Percentiles rank a stretch among this genome's conserved stretches.
phyloP scores from a whole-genome alignment of 331 rosid genomes.

The Stylosanthes scabra region DNA sequence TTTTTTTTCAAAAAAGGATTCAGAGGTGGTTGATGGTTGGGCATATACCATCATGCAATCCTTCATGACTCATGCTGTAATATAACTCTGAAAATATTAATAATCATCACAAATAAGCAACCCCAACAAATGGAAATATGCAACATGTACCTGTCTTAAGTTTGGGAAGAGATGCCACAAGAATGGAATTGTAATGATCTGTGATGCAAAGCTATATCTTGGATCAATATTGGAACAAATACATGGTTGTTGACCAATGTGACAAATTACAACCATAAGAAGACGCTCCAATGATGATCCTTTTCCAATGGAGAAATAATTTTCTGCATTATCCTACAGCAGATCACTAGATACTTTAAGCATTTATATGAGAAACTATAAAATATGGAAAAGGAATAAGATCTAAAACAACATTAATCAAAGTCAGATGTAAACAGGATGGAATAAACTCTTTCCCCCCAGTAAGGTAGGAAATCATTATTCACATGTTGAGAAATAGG shows the following conservation, averaged over 20 bases:
- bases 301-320: slow-evolving; percentile 42
- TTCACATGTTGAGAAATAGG: background rate
- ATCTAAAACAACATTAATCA: slow-evolving; percentile 8
- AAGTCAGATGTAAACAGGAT: slow-evolving; percentile 9
- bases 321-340: slow-evolving; percentile 61
- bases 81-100: slow-evolving; percentile 8
- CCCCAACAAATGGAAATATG: slow-evolving; percentile 31
- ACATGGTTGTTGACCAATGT: slow-evolving; percentile 81
- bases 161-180: slow-evolving; percentile 83
- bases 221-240: slow-evolving; percentile 65
- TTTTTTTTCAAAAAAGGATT: too few species aligned
- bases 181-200: slow-evolving; percentile 92
- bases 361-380: slow-evolving; percentile 6
- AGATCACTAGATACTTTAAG: slow-evolving; percentile 39
- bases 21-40: too few species aligned
- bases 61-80: background rate
- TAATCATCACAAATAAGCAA: slow-evolving; percentile 12
- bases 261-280: slow-evolving; percentile 67
- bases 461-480: background rate
- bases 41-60: too few species aligned
- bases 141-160: slow-evolving; percentile 72
- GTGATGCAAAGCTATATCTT: slow-evolving; percentile 82
- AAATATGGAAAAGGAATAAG: slow-evolving; percentile 26
- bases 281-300: slow-evolving; percentile 76
- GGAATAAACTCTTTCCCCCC: background rate